These are phyloP conservation scores for Cadophora sp. DNA, from an alignment of 2,329 filamentous ascomycete genomes.

Conservation along the genomic window DNA sequence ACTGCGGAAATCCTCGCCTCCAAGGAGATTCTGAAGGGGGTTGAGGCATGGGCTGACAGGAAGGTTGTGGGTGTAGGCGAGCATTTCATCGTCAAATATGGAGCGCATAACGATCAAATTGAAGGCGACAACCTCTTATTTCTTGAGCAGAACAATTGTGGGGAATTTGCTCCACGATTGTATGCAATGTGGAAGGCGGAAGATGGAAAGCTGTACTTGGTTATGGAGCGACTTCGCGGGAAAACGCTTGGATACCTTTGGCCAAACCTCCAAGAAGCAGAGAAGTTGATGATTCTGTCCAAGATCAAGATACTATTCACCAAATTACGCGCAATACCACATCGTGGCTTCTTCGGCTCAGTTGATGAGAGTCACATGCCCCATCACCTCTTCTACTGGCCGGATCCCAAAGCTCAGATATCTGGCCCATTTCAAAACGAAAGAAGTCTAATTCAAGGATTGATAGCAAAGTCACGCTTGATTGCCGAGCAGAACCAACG, in stretches of 20 bases:
- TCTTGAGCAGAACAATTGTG: slow-evolving; percentile 23
- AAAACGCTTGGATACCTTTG: too few relatives aligned
- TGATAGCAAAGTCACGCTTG: slow-evolving; percentile 25
- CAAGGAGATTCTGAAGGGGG: too few relatives aligned
- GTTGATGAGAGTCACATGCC: slow-evolving; percentile 24
- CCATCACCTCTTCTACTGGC: slow-evolving; percentile 33
- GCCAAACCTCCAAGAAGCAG: too few relatives aligned
- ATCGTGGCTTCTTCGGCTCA: slow-evolving; percentile 26
- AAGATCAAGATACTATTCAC: slow-evolving; percentile 11
- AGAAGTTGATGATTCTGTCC: too few relatives aligned
- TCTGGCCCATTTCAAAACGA: slow-evolving; percentile 27
- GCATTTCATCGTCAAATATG: slow-evolving; percentile 30
- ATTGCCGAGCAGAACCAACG: slow-evolving; percentile 24
- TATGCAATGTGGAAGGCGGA: too few relatives aligned
- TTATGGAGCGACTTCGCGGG: too few relatives aligned
- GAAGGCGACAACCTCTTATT: slow-evolving; percentile 32
- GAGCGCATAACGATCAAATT: slow-evolving; percentile 24
- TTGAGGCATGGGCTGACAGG: slow-evolving; percentile 20
- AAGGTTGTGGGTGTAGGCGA: slow-evolving; percentile 29
- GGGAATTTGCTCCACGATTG: slow-evolving; percentile 25
- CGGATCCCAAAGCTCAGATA: slow-evolving; percentile 21
- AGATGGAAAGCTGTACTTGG: too few relatives aligned
- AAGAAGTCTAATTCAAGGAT: slow-evolving; percentile 15
- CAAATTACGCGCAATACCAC: slow-evolving; percentile 19
- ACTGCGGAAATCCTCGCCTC: too few relatives aligned